Base-by-base conservation (phyloP, 228 moss, liverwort and hornwort genomes). In the Sphagnum fallax region DNA sequence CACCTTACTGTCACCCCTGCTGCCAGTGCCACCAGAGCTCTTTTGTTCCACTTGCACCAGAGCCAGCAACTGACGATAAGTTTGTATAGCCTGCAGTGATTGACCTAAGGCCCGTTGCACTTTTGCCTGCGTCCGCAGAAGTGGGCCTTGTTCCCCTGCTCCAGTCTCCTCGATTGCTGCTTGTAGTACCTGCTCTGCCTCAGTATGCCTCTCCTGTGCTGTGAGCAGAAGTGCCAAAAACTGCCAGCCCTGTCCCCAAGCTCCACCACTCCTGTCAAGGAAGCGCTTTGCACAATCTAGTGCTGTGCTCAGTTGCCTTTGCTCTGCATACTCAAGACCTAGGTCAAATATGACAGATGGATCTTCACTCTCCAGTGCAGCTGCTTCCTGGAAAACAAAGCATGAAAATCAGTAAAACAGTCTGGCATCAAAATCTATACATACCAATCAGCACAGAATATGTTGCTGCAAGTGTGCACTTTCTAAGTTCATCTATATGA, bases 201-300 rank as follows among this genome's bases (percentile, higher is more conserved):
- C 93, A 10, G 51, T 75, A 74, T 89, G 74, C 65, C 93, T 80
- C 60, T 90, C 91, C 67, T 91, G 93, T 12, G 91, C 79, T 60
- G 89, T 91, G 4, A 96, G 74, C 49, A 85, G 78, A 60, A 96
- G 78, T 5, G 89, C 93, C 13, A 96, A 70, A 52, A 96, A 78
- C 65, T 88, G 81, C 96, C 96, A 96, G 6, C 84, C 93, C 69
- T 89, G 78, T 0, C 81, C 73, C 7, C 79, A 73, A 9, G 87
- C 79, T 65, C 88, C 88, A 74, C 77, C 75, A 60, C 88, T 89
- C 14, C 81, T 69, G 69, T 90, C 88, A 61, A 96, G 84, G 48
- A 81, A 91, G 53, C 78, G 80, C 73, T 93, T 93, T 8, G 85
- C 88, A 71, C 96, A 96, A 60, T 90, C 89, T 11, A 97, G 48